Percentiles rank a stretch among this genome's conserved stretches.
Evolutionary conservation across 2,329 filamentous ascomycete genomes (phyloP).

Genomic region (Fusarium sp.): DNA sequence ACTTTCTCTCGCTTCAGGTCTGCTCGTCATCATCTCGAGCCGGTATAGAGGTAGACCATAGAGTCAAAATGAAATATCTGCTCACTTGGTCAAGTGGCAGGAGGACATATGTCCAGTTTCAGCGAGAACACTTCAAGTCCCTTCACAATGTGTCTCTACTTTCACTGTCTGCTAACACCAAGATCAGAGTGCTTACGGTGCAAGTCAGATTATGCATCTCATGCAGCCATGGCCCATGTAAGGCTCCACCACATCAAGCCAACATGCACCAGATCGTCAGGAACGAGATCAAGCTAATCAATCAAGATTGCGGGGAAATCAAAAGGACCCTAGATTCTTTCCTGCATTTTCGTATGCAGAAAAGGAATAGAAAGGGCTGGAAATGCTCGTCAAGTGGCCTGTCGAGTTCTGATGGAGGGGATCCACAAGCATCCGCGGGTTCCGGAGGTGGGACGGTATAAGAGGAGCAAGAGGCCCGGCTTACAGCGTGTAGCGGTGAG

Average conservation of each 20-base stretch:
- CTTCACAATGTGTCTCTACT: not conserved
- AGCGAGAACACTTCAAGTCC: not conserved
- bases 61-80: slow-evolving; percentile 17
- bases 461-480: not conserved
- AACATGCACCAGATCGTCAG: slow-evolving; percentile 27
- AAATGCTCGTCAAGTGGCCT: slow-evolving; percentile 16
- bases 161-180: too few relatives aligned
- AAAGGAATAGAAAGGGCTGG: slow-evolving; percentile 19
- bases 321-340: not conserved
- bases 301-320: slow-evolving; percentile 20
- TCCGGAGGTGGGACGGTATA: slow-evolving; percentile 27
- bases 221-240: not conserved
- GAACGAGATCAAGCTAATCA: slow-evolving; percentile 32
- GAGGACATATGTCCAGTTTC: slow-evolving; percentile 3
- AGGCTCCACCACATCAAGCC: slow-evolving; percentile 15
- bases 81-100: not conserved
- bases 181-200: not conserved
- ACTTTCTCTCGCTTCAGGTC: slow-evolving; percentile 13
- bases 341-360: slow-evolving; percentile 1
- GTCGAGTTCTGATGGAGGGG: slow-evolving; percentile 30
- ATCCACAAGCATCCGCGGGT: slow-evolving; percentile 37
- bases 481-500: not conserved
- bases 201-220: slow-evolving; percentile 4
- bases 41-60: slow-evolving; percentile 35
- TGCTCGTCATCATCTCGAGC: slow-evolving; percentile 9